phyloP scores from a whole-genome alignment of 768 basidiomycete genomes.

The Boletus pseudopeckii region DNA sequence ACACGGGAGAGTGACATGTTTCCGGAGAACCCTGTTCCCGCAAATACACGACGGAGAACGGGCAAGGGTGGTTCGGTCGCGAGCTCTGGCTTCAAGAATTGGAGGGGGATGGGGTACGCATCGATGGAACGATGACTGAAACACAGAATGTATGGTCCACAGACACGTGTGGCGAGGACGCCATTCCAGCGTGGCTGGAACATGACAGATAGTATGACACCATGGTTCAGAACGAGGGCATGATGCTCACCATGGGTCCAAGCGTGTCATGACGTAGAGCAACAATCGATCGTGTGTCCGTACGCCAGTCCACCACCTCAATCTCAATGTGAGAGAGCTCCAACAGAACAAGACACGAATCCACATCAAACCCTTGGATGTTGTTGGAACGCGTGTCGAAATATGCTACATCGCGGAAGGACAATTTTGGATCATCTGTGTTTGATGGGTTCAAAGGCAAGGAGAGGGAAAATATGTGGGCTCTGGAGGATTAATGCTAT shows the following conservation, averaged over 20 bases:
- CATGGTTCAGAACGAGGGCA: background rate
- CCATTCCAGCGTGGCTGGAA: conserved; percentile 27
- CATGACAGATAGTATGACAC: background rate
- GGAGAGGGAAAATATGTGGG: conserved; percentile 8
- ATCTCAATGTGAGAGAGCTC: conserved; percentile 27
- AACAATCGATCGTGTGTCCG: conserved; percentile 15
- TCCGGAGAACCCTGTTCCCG: conserved; percentile 31
- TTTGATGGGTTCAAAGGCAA: background rate
- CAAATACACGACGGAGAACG: conserved; percentile 14
- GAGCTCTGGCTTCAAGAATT: background rate
- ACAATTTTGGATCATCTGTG: background rate
- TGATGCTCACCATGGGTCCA: conserved; percentile 27
- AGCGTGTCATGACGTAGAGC: conserved; percentile 21
- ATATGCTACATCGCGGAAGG: conserved; percentile 2
- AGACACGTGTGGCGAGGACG: conserved; percentile 40
- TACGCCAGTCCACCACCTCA: conserved; percentile 38
- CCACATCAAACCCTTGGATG: conserved; percentile 34
- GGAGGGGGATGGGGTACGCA: conserved; percentile 26
- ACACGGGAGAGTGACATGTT: conserved; percentile 39
- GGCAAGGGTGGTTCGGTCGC: conserved; percentile 7
- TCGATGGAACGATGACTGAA: conserved; percentile 50
- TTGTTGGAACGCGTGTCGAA: background rate
- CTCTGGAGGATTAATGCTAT: background rate
- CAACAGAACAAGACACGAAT: conserved; percentile 30
- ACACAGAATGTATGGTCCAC: conserved; percentile 48